Conservation (phyloP, 2,329 filamentous ascomycete species). For the Fonsecaea erecta region DNA sequence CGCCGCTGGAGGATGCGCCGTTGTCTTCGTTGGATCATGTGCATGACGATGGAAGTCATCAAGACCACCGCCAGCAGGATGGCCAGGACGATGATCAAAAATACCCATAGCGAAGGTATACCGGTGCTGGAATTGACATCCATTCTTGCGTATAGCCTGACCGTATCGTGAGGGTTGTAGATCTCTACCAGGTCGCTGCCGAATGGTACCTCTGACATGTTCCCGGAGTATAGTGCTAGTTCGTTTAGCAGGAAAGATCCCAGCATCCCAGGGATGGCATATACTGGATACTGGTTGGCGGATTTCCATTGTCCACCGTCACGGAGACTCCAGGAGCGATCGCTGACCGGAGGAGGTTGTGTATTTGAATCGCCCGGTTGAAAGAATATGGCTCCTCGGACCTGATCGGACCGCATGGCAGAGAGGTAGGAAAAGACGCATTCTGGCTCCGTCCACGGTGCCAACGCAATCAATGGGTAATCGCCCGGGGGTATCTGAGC, state of each 20-base stretch:
- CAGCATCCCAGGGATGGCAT: constrained; percentile 72
- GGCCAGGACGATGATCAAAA: constrained; percentile 70
- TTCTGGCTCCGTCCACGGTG: constrained; percentile 77
- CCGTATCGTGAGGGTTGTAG: constrained; percentile 50
- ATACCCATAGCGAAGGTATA: constrained; percentile 80
- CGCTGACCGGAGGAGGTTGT: constrained; percentile 68
- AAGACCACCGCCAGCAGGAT: constrained; percentile 71
- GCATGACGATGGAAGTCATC: constrained; percentile 72
- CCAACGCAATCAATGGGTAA: constrained; percentile 78
- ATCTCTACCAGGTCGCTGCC: constrained; percentile 42
- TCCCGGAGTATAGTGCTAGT: constrained; percentile 77
- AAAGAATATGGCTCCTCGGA: constrained; percentile 65
- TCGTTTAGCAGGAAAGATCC: constrained; percentile 73
- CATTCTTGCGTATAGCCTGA: constrained; percentile 53
- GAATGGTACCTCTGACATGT: constrained; percentile 56
- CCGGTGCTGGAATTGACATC: constrained; percentile 53
- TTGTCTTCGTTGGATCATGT: constrained; percentile 73
- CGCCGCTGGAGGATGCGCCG: constrained; percentile 70
- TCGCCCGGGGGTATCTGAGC: constrained; percentile 67
- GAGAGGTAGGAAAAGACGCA: constrained; percentile 77
- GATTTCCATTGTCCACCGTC: constrained; percentile 74
- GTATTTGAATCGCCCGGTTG: constrained; percentile 53
- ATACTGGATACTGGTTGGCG: constrained; percentile 76
- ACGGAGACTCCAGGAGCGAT: constrained; percentile 70
- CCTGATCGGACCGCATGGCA: constrained; percentile 63